These are phyloP conservation scores for Tubosaeta brunneosetosa DNA, from an alignment of 768 basidiomycete species.

Conservation along the genomic window DNA sequence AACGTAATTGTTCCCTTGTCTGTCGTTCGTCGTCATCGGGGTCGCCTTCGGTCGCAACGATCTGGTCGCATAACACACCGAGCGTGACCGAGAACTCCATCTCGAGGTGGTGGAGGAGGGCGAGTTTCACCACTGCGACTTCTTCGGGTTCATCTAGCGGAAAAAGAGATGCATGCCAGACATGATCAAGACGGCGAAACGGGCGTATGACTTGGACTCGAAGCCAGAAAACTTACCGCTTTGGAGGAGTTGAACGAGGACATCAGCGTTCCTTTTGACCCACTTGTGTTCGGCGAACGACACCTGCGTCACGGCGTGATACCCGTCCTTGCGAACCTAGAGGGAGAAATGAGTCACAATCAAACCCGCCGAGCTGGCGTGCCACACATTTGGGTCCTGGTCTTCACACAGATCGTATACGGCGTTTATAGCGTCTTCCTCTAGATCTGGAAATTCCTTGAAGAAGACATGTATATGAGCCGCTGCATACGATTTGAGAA, in stretches of 20 bases:
- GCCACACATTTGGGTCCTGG: constrained; percentile 45
- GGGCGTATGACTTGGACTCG: not conserved
- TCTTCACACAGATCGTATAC: constrained; percentile 78
- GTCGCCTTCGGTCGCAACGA: constrained; percentile 46
- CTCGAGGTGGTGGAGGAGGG: constrained; percentile 58
- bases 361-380: constrained; percentile 1
- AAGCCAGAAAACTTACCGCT: constrained; percentile 47
- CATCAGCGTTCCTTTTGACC: constrained; percentile 70
- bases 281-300: constrained; percentile 48
- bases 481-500: constrained; percentile 55
- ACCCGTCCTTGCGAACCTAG: constrained; percentile 69
- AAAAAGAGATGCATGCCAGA: constrained; percentile 10
- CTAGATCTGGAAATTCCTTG: constrained; percentile 64
- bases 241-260: constrained; percentile 69
- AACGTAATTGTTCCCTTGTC: constrained; percentile 53
- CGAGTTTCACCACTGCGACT: constrained; percentile 54
- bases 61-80: constrained; percentile 66
- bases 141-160: constrained; percentile 62
- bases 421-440: constrained; percentile 72
- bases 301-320: constrained; percentile 52
- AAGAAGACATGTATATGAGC: constrained; percentile 54
- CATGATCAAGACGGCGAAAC: constrained; percentile 17
- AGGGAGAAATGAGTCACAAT: constrained; percentile 2
- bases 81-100: constrained; percentile 58
- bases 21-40: constrained; percentile 55